Base-by-base conservation (phyloP, 2,329 filamentous ascomycete species). In the Penicillium nordicum region DNA sequence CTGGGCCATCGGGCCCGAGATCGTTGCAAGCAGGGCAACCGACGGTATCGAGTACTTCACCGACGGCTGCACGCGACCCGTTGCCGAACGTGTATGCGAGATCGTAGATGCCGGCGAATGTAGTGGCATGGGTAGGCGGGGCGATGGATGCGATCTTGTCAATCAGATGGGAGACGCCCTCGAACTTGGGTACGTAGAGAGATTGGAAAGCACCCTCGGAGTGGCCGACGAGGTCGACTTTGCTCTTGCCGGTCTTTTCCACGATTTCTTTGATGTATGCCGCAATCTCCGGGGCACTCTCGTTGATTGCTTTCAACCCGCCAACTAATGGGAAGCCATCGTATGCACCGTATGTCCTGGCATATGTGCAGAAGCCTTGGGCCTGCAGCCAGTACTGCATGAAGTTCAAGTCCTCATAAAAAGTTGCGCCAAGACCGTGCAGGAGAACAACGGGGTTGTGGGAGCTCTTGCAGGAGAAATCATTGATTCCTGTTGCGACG, bases 121-220 rank as follows among this genome's bases (percentile, higher is more conserved):
- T 62, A 7, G 72, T 74, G 2, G 64, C 69, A n/a, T 68, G 63
- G 1, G 72, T 74, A 2, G 72, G 72, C 8, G 72, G 72, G 21
- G 72, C 72, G 48, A 75, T 74, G 3, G 70, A 55, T 12, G 71
- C 69, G 21, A 74, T 58, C n/a, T 68, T 67, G 30, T 74, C 70
- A 14, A 75, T 47, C 8, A 69, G 41, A 10, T 58, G 52, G 18
- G 69, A 52, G 3, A 73, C 67, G 2, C 66, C 63, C 25, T 72
- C 64, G 59, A 74, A 73, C 44, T 75, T 75, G n/a, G 72, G 72
- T 10, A 74, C 72, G 49, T 75, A 75, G 2, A 78, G 63, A 1
- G 71, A 54, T 55, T 77, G 74, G 53, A 78, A 75, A 6, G 67
- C 76, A 42, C 76, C 76, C 60, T 78, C 76, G 2, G 76, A 78